A percentile compares a stretch with the other conserved stretches of the same genome.
Conservation (phyloP, 2,329 filamentous ascomycete species). For the Thielaviopsis ethacetica region DNA sequence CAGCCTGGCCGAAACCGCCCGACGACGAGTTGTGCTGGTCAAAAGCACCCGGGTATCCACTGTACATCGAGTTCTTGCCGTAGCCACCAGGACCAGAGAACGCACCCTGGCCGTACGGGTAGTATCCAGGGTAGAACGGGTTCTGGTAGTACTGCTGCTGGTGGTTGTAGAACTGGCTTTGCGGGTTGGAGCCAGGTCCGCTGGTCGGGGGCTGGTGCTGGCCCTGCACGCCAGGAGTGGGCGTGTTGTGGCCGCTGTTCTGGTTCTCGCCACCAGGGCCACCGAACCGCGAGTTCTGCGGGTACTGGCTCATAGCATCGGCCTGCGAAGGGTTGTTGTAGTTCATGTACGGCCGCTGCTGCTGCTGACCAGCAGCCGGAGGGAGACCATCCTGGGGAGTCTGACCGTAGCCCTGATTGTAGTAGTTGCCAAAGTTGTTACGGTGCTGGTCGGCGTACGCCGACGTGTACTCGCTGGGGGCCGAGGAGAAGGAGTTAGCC, state of each 20-base stretch:
- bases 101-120: slow-evolving; percentile 34
- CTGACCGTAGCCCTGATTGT: slow-evolving; percentile 38
- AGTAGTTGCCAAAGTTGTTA: slow-evolving; percentile 57
- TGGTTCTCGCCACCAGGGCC: slow-evolving; percentile 50
- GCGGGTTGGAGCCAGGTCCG: slow-evolving; percentile 18
- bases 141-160: slow-evolving; percentile 41
- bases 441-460: slow-evolving; percentile 69
- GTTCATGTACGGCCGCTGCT: slow-evolving; percentile 55
- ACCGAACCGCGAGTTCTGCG: slow-evolving; percentile 51
- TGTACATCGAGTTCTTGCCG: slow-evolving; percentile 37
- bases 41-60: slow-evolving; percentile 40
- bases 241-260: slow-evolving; percentile 80
- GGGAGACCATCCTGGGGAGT: slow-evolving; percentile 58
- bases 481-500: slow-evolving; percentile 54
- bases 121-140: slow-evolving; percentile 47
- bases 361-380: slow-evolving; percentile 18
- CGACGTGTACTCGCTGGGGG: slow-evolving; percentile 62
- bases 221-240: slow-evolving; percentile 54
- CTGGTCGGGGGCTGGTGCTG: slow-evolving; percentile 28
- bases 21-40: slow-evolving; percentile 39
- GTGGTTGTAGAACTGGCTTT: slow-evolving; percentile 37
- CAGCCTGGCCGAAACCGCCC: slow-evolving; percentile 35
- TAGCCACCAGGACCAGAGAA: slow-evolving; percentile 28
- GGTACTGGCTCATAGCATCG: slow-evolving; percentile 52
- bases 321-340: slow-evolving; percentile 47